phyloP scores from a whole-genome alignment of 2,329 filamentous ascomycete genomes.

The Harringtonia aguacate region DNA sequence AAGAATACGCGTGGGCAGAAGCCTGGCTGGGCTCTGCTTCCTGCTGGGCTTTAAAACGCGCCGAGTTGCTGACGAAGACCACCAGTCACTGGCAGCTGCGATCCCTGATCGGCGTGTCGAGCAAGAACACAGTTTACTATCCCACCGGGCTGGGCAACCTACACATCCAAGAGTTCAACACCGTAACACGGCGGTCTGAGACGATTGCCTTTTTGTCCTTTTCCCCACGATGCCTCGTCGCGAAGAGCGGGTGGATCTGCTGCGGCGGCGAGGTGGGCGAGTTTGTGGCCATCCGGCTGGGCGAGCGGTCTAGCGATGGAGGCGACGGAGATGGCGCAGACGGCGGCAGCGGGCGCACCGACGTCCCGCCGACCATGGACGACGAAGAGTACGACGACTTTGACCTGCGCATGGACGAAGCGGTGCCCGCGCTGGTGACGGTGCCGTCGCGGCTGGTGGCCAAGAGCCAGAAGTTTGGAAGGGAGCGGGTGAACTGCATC shows the following conservation, averaged over 20 bases:
- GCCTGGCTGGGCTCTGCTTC: no score
- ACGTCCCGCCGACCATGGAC: conserved; percentile 6
- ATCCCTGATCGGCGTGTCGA: conserved; percentile 75
- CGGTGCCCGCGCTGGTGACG: neutral
- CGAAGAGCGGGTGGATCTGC: conserved; percentile 78
- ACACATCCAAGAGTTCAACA: conserved; percentile 57
- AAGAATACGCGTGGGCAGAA: no score
- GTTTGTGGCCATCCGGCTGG: conserved; percentile 67
- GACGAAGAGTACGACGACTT: conserved; percentile 10
- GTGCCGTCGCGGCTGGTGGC: conserved; percentile 20
- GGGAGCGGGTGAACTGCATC: conserved; percentile 55
- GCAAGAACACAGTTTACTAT: conserved; percentile 72
- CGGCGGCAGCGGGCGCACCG: conserved; percentile 18
- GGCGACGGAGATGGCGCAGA: conserved; percentile 12
- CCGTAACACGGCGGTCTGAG: conserved; percentile 59
- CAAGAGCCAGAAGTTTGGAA: conserved; percentile 43
- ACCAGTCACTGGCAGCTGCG: conserved; percentile 77
- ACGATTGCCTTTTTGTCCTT: conserved; percentile 62
- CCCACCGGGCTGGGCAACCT: conserved; percentile 60
- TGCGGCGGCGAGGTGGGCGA: conserved; percentile 83
- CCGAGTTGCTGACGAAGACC: neutral
- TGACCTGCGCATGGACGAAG: conserved; percentile 4
- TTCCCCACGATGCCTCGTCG: conserved; percentile 76
- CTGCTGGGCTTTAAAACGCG: neutral
- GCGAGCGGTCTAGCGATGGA: conserved; percentile 19